Conservation (phyloP, 441 rosid genomes). For the Manihot esculenta region DNA sequence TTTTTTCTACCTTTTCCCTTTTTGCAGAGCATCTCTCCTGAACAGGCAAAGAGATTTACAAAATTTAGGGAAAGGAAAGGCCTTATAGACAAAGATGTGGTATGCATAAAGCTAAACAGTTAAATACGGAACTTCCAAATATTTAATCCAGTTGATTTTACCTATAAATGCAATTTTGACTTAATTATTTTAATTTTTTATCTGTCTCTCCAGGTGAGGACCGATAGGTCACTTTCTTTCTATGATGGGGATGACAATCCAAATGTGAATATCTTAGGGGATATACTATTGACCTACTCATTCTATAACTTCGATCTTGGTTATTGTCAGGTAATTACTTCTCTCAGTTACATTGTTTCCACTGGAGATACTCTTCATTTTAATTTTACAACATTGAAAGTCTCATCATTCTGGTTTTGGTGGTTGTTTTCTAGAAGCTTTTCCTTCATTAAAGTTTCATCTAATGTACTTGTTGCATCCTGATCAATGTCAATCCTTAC, state of each 20-base stretch:
- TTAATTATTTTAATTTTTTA: slow-evolving; percentile 11
- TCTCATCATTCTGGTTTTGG: slow-evolving; percentile 3
- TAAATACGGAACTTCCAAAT: slow-evolving; percentile 5
- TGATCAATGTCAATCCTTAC: neutral
- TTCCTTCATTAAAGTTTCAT: neutral
- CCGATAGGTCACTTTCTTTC: slow-evolving; percentile 78
- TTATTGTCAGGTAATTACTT: slow-evolving; percentile 85
- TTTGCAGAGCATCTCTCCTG: slow-evolving; percentile 81
- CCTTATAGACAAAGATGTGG: slow-evolving; percentile 95
- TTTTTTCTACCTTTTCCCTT: slow-evolving; percentile 8
- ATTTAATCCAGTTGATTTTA: slow-evolving; percentile 19
- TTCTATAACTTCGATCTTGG: slow-evolving; percentile 98
- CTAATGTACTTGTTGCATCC: neutral
- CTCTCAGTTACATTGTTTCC: neutral
- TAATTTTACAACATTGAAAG: slow-evolving; percentile 6
- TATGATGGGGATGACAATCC: slow-evolving; percentile 94
- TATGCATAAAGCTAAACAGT: slow-evolving; percentile 36
- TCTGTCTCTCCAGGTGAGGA: slow-evolving; percentile 68
- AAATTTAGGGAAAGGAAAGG: slow-evolving; percentile 97
- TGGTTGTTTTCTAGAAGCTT: neutral
- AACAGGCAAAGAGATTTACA: slow-evolving; percentile 89
- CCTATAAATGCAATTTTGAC: slow-evolving; percentile 1
- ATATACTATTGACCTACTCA: slow-evolving; percentile 88
- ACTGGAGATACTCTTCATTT: neutral
- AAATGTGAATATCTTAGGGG: slow-evolving; percentile 70